Percentiles rank a stretch among this genome's conserved stretches.
Evolutionary conservation across 257 asterid species (phyloP).

Genomic region (Fraxinus pennsylvanica): DNA sequence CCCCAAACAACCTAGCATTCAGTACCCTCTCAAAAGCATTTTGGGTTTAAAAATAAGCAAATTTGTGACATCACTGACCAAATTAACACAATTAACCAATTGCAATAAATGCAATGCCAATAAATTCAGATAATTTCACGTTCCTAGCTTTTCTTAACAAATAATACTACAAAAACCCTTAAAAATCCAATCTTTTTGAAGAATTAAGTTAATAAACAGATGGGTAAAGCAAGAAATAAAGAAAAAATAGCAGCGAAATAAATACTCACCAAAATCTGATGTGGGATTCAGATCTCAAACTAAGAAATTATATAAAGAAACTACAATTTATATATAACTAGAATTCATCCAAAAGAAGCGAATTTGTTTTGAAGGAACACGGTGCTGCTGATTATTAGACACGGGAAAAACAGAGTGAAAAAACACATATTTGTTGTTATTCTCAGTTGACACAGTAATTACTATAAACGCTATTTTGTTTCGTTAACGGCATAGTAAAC

Average conservation of each 20-base stretch:
- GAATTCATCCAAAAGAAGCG: background rate
- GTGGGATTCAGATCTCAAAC: conserved; percentile 36
- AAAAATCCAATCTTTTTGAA: conserved; percentile 30
- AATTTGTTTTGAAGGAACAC: background rate
- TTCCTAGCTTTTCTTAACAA: background rate
- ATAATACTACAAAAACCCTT: conserved; percentile 14
- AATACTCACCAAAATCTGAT: conserved; percentile 31
- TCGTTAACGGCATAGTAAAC: no score
- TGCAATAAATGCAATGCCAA: background rate
- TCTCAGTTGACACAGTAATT: background rate
- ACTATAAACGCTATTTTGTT: no score
- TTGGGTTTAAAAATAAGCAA: background rate
- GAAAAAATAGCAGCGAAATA: conserved; percentile 2
- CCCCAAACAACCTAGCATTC: background rate
- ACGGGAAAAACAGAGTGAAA: background rate
- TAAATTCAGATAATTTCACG: background rate
- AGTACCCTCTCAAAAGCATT: background rate
- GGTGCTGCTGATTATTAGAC: background rate
- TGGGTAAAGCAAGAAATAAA: background rate
- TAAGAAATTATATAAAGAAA: conserved; percentile 14
- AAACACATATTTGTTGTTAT: background rate
- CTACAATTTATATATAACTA: background rate
- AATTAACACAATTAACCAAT: background rate
- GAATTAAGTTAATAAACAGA: background rate
- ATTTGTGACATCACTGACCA: background rate